Evolutionary conservation across 2,329 filamentous ascomycete species (phyloP).

Genomic region (Aspergillus arachidicola): DNA sequence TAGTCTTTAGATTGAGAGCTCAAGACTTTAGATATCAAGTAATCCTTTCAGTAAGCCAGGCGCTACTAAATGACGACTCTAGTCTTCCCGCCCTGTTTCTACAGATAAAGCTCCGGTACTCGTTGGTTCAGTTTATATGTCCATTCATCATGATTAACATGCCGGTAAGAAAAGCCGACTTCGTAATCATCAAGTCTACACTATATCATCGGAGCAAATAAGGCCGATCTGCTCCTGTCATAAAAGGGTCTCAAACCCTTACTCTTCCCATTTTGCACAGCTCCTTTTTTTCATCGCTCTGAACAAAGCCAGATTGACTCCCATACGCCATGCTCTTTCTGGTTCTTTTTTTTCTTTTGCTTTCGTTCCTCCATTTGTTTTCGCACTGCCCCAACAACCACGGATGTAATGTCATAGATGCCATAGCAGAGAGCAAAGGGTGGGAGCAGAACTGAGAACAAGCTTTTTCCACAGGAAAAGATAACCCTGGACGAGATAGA

Average conservation of each 20-base stretch:
- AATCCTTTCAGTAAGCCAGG: not conserved
- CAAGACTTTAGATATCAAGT: not conserved
- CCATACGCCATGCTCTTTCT: conserved; percentile 38
- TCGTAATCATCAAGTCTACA: conserved; percentile 30
- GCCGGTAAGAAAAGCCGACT: conserved; percentile 30
- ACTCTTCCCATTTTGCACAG: conserved; percentile 13
- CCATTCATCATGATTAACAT: conserved; percentile 38
- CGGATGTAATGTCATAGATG: conserved; percentile 9
- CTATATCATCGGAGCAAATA: conserved; percentile 12
- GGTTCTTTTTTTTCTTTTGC: not conserved
- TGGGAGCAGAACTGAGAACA: conserved; percentile 11
- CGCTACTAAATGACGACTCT: not conserved
- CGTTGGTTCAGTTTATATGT: conserved; percentile 26
- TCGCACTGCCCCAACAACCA: conserved; percentile 10
- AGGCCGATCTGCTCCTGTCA: conserved; percentile 5
- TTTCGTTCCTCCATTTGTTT: conserved; percentile 6
- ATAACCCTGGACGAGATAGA: conserved; percentile 14
- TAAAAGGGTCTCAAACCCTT: conserved; percentile 13
- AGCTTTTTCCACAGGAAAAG: conserved; percentile 20
- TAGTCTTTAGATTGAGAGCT: not conserved
- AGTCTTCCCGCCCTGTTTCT: not conserved
- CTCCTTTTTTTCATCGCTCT: conserved; percentile 21
- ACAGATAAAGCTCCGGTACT: not conserved
- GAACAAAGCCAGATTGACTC: conserved; percentile 35
- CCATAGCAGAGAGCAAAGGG: conserved; percentile 14